Conservation (phyloP, 192 early-diverging fungal species). For the Coemansia sp. region DNA sequence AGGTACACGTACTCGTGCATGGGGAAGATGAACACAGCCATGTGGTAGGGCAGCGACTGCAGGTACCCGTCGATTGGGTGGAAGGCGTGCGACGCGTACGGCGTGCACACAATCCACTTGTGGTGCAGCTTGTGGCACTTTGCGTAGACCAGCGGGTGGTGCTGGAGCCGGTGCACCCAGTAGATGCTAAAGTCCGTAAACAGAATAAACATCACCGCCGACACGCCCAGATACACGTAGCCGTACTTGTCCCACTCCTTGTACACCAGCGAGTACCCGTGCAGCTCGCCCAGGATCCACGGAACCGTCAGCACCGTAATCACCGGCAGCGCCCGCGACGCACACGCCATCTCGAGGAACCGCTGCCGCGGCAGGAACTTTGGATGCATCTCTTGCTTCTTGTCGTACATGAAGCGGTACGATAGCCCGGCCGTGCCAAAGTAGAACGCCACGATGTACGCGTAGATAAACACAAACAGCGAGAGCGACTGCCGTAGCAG, state of each 20-base stretch:
- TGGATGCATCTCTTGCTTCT: constrained; percentile 86
- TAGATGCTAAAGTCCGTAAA: constrained; percentile 96
- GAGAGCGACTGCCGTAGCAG: constrained; percentile 71
- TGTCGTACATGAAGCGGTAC: constrained; percentile 87
- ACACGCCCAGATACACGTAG: constrained; percentile 69
- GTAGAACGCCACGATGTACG: constrained; percentile 81
- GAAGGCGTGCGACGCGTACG: constrained; percentile 95
- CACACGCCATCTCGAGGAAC: constrained; percentile 78
- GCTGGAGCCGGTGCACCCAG: constrained; percentile 93
- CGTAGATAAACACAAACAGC: constrained; percentile 66
- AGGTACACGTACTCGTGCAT: constrained; percentile 93
- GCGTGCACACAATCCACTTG: constrained; percentile 92
- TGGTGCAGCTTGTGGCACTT: constrained; percentile 86
- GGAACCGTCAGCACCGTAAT: constrained; percentile 84
- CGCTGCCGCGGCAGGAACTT: constrained; percentile 92
- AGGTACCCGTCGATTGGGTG: constrained; percentile 92
- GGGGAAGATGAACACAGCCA: constrained; percentile 88
- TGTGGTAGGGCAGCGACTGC: constrained; percentile 94
- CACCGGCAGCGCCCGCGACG: constrained; percentile 74
- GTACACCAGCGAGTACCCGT: constrained; percentile 86
- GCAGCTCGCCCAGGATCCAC: constrained; percentile 88
- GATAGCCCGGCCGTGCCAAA: constrained; percentile 71
- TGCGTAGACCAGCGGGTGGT: constrained; percentile 88
- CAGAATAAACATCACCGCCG: constrained; percentile 73
- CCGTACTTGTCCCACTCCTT: constrained; percentile 67